Evolutionary conservation across 176 grass and related monocot species (phyloP).

Genomic region (Oryza punctata): DNA sequence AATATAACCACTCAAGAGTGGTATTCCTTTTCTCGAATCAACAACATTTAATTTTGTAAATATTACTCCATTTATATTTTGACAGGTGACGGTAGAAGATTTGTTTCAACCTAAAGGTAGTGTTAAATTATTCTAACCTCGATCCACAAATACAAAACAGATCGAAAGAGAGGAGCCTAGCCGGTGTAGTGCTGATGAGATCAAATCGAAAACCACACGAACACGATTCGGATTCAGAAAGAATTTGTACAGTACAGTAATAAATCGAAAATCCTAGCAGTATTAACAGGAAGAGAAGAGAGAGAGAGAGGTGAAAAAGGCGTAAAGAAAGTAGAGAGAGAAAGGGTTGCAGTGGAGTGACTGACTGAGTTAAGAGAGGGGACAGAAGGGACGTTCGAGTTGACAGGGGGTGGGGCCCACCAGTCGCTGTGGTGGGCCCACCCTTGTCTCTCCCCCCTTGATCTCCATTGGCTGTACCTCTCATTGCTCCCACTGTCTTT

Average conservation of each 20-base stretch:
- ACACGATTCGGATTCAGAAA: conserved; percentile 1
- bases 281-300: background rate
- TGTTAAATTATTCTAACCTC: background rate
- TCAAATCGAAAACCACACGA: conserved; percentile 8
- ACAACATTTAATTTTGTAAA: too few species aligned
- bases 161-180: background rate
- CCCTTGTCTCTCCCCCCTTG: background rate
- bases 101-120: too few species aligned
- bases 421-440: background rate
- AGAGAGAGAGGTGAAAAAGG: background rate
- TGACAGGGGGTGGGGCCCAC: conserved; percentile 26
- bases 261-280: background rate
- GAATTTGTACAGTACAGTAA: background rate
- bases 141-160: background rate
- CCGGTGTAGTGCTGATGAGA: background rate
- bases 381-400: conserved; percentile 53
- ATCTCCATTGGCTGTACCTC: background rate
- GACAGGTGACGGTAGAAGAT: too few species aligned
- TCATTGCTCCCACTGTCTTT: background rate
- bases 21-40: too few species aligned
- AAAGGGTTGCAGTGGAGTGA: background rate
- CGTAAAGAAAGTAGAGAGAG: conserved; percentile 7
- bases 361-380: conserved; percentile 35
- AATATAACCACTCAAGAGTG: too few species aligned
- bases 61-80: too few species aligned